Evolutionary conservation across 192 early-diverging fungal genomes (phyloP).

Genomic region (Blastocladiella britannica): DNA sequence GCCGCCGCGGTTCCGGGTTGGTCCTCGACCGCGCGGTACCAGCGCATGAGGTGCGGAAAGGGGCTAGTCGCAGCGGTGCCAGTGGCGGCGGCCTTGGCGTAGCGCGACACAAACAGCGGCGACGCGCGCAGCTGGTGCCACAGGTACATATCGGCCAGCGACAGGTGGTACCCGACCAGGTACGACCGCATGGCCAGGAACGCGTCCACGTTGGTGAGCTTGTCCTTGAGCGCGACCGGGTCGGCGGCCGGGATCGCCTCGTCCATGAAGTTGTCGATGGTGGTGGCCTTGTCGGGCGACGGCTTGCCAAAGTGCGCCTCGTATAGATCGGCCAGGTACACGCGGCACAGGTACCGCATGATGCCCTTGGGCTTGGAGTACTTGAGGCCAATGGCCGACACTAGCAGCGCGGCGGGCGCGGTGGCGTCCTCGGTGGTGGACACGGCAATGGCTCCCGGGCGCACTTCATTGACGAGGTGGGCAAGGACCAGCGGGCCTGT

Average conservation of each 20-base stretch:
- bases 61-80: slow-evolving; percentile 22
- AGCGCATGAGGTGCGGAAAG: slow-evolving; percentile 41
- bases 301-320: neutral
- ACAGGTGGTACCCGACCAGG: slow-evolving; percentile 49
- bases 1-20: slow-evolving; percentile 31
- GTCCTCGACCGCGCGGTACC: slow-evolving; percentile 50
- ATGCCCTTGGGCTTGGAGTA: neutral
- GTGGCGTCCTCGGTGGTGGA: neutral
- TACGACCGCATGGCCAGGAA: slow-evolving; percentile 65
- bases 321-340: neutral
- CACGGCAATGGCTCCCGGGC: neutral
- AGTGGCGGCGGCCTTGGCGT: slow-evolving; percentile 49
- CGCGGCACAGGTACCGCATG: neutral
- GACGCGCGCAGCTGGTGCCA: slow-evolving; percentile 77
- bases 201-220: slow-evolving; percentile 52
- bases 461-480: neutral
- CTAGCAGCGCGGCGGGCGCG: neutral
- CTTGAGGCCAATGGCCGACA: neutral
- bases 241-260: slow-evolving; percentile 12
- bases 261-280: neutral
- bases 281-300: neutral
- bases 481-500: neutral
- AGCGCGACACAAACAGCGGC: slow-evolving; percentile 52
- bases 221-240: slow-evolving; percentile 47
- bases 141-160: slow-evolving; percentile 60